Evolutionary conservation across 768 basidiomycete genomes (phyloP).

Genomic region (Rhodosporidiobolus odoratus): DNA sequence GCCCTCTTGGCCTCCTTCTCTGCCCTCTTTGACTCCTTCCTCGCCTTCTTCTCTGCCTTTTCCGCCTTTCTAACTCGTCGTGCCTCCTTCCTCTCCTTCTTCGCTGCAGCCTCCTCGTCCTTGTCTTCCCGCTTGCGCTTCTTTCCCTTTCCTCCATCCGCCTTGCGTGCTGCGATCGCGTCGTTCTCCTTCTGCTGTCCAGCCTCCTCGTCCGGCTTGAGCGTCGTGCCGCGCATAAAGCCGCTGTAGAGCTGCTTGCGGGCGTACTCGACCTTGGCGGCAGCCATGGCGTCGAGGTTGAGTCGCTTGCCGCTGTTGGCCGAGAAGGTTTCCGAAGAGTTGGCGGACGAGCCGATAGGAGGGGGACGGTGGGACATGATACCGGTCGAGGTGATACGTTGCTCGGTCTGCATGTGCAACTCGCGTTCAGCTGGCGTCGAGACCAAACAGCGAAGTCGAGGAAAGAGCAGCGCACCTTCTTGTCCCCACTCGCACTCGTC

Average conservation of each 20-base stretch:
- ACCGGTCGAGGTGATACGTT: constrained; percentile 37
- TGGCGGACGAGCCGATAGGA: not conserved
- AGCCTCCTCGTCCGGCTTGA: not conserved
- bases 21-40: not conserved
- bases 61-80: too few relatives aligned
- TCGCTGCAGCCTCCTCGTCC: not conserved
- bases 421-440: not conserved
- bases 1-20: not conserved
- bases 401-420: not conserved
- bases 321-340: not conserved
- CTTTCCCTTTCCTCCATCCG: too few relatives aligned
- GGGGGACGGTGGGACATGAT: constrained; percentile 39
- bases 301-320: constrained; percentile 23
- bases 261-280: constrained; percentile 38
- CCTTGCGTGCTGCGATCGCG: too few relatives aligned
- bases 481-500: too few relatives aligned
- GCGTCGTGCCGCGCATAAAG: constrained; percentile 33
- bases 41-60: not conserved
- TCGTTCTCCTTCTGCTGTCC: not conserved
- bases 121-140: constrained; percentile 13
- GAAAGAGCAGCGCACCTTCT: not conserved
- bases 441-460: not conserved
- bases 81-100: constrained; percentile 4
- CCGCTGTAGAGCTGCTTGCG: constrained; percentile 38
- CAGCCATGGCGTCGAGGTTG: constrained; percentile 37